phyloP scores from a whole-genome alignment of 306 rosid genomes.

The Ormosia semicastrata region DNA sequence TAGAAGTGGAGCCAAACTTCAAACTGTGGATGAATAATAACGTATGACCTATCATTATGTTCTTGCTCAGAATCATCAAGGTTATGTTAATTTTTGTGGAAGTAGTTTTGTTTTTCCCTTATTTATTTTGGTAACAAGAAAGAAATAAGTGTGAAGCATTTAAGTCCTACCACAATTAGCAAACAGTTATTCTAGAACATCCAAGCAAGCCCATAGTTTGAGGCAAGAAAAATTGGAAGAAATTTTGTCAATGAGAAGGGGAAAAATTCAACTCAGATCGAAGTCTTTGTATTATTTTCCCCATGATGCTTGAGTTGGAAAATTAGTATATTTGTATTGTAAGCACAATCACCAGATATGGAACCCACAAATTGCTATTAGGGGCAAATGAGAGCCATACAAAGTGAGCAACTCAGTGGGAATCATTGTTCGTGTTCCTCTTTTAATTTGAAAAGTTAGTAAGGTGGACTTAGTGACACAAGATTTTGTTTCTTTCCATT shows the following conservation, averaged over 20 bases:
- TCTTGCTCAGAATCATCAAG: neutral
- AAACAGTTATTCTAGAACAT: neutral
- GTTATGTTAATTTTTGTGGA: neutral
- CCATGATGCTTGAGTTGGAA: slow-evolving; percentile 14
- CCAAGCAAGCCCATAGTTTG: neutral
- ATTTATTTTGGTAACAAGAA: neutral
- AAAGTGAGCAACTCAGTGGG: slow-evolving; percentile 34
- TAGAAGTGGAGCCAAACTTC: neutral
- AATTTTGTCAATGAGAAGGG: neutral
- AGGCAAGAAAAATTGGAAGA: neutral
- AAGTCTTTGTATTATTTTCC: neutral
- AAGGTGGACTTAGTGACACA: slow-evolving; percentile 2
- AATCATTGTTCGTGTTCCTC: slow-evolving; percentile 18
- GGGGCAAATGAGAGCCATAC: slow-evolving; percentile 24
- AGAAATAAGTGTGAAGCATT: neutral
- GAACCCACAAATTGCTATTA: slow-evolving; percentile 14
- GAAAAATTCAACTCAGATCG: neutral
- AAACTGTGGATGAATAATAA: slow-evolving; percentile 6
- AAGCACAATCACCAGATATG: neutral
- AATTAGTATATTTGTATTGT: neutral
- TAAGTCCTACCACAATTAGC: neutral
- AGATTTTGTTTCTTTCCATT: slow-evolving; percentile 19
- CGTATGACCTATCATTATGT: neutral
- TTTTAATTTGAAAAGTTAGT: slow-evolving; percentile 21
- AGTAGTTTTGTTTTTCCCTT: neutral